Conservation (phyloP, 192 early-diverging fungal genomes). For the Coemansia sp. region DNA sequence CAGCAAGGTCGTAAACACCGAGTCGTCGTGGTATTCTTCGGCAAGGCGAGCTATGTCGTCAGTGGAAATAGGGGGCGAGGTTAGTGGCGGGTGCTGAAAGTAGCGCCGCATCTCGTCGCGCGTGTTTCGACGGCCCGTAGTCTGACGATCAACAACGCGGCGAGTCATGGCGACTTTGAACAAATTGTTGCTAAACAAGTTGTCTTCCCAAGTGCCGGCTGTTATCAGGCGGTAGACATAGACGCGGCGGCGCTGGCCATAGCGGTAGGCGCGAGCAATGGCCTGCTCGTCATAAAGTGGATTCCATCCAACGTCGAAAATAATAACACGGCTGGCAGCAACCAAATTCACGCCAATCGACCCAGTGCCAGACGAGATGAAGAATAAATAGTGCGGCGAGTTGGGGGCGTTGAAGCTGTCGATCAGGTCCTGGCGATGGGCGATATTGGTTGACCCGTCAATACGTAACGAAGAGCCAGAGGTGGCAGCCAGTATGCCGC, state of each 20-base stretch:
- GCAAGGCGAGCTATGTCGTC: slow-evolving; percentile 5
- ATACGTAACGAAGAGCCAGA: slow-evolving; percentile 43
- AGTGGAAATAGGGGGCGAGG: not conserved
- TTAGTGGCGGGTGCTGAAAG: slow-evolving; percentile 44
- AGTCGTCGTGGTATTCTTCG: slow-evolving; percentile 25
- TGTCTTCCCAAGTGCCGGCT: slow-evolving; percentile 62
- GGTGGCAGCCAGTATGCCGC: slow-evolving; percentile 11
- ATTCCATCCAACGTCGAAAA: slow-evolving; percentile 82
- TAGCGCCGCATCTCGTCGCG: slow-evolving; percentile 60
- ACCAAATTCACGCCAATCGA: slow-evolving; percentile 70
- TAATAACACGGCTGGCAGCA: slow-evolving; percentile 70
- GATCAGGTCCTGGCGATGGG: slow-evolving; percentile 61
- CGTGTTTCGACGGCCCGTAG: slow-evolving; percentile 50
- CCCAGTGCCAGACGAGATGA: slow-evolving; percentile 63
- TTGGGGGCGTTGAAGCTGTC: slow-evolving; percentile 62
- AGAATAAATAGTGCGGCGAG: slow-evolving; percentile 49
- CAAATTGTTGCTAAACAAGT: slow-evolving; percentile 67
- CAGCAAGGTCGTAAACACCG: slow-evolving; percentile 26
- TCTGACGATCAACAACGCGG: slow-evolving; percentile 67
- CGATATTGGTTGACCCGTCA: slow-evolving; percentile 58
- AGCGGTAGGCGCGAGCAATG: slow-evolving; percentile 70
- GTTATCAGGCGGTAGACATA: slow-evolving; percentile 70
- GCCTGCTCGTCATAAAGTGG: slow-evolving; percentile 78
- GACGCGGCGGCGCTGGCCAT: slow-evolving; percentile 70
- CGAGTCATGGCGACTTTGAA: slow-evolving; percentile 74